Evolutionary conservation across 306 rosid genomes (phyloP).

Genomic region (Glycine soja): DNA sequence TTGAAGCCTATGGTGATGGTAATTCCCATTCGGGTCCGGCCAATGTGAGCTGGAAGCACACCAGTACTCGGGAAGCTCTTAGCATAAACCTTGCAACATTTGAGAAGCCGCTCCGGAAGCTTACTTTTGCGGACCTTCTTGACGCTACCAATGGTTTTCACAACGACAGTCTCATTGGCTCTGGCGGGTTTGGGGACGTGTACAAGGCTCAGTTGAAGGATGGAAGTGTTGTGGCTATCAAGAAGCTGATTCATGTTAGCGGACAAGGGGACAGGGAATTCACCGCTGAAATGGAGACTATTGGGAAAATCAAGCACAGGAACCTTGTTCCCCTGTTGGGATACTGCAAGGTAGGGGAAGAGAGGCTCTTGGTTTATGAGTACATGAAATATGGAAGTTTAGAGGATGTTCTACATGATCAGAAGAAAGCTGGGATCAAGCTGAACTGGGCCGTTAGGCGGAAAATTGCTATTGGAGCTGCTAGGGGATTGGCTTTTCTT

Average conservation of each 20-base stretch:
- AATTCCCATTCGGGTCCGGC: conserved; percentile 68
- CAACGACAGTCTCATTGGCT: conserved; percentile 81
- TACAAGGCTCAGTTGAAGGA: conserved; percentile 94
- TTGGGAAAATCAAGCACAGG: conserved; percentile 95
- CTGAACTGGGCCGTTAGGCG: conserved; percentile 85
- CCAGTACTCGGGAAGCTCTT: conserved; percentile 79
- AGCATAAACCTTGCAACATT: conserved; percentile 93
- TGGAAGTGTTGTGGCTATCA: conserved; percentile 88
- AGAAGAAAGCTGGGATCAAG: conserved; percentile 73
- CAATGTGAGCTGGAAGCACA: conserved; percentile 71
- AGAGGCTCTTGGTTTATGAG: conserved; percentile 89
- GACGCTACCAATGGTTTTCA: conserved; percentile 92
- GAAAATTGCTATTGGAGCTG: conserved; percentile 93
- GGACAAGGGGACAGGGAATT: conserved; percentile 99
- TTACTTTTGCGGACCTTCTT: conserved; percentile 91
- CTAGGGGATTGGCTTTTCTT: conserved; percentile 89
- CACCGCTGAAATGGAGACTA: conserved; percentile 99
- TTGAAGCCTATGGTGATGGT: conserved; percentile 69
- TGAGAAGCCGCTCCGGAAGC: conserved; percentile 85
- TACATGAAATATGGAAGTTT: conserved; percentile 94
- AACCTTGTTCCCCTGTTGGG: conserved; percentile 95
- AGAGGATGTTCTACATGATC: conserved; percentile 90
- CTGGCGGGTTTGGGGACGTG: conserved; percentile 93
- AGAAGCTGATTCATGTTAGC: conserved; percentile 86
- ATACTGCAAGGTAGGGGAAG: conserved; percentile 93